These are phyloP conservation scores for Cladosporium sp. DNA, from an alignment of 2,329 filamentous ascomycete species.

Conservation along the genomic window DNA sequence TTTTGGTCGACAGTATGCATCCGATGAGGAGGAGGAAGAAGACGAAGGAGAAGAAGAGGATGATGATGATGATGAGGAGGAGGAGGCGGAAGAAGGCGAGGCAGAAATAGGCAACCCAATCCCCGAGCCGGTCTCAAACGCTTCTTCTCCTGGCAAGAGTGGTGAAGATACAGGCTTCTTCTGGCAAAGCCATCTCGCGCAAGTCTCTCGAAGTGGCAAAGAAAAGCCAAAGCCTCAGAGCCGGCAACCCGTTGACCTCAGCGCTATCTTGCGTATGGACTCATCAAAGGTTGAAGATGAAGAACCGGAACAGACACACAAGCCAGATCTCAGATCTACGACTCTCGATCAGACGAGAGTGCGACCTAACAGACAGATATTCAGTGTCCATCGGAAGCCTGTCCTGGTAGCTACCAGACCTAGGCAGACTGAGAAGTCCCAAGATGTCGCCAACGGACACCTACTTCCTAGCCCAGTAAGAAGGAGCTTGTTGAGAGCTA, in stretches of 20 bases:
- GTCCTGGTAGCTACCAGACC: background rate
- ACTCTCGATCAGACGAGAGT: background rate
- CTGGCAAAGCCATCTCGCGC: constrained; percentile 32
- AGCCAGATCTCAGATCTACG: too few species aligned
- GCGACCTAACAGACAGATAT: background rate
- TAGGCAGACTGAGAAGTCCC: background rate
- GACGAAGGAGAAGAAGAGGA: background rate
- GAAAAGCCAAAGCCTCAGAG: constrained; percentile 18
- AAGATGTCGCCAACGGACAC: constrained; percentile 13
- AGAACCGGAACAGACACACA: background rate
- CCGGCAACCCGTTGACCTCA: constrained; percentile 1
- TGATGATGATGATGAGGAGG: background rate
- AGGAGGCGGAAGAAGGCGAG: background rate
- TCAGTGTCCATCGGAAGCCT: background rate
- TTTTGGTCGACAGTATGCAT: background rate
- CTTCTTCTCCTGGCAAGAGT: constrained; percentile 6
- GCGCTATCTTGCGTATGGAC: constrained; percentile 16
- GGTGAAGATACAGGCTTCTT: constrained; percentile 32
- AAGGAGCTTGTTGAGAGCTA: constrained; percentile 29
- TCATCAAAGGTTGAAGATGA: constrained; percentile 12
- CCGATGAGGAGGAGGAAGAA: background rate
- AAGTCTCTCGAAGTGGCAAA: constrained; percentile 26
- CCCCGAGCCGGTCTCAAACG: background rate
- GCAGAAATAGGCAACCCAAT: background rate
- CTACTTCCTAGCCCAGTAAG: constrained; percentile 28